Evolutionary conservation across 768 basidiomycete genomes (phyloP), one percentile per base, ranked within the genome.

Genomic region (Mycena galericulata): DNA sequence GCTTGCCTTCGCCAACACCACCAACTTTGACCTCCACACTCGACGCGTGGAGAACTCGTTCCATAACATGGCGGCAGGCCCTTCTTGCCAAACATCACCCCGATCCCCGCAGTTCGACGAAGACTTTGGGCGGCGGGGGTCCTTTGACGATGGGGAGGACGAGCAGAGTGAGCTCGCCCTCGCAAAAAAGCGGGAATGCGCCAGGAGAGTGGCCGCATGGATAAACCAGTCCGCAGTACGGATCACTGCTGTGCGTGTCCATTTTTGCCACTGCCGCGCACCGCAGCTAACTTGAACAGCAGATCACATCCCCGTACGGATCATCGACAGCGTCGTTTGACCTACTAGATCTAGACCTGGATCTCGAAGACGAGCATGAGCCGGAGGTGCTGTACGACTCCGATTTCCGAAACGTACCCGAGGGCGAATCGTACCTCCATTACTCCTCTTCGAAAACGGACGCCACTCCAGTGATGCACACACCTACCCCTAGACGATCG

Each of bases 171-270:
- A 70, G 38, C 24, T 34, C 10, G 49, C 50, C 30, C 60, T 62
- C 40, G 70, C 67, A 15, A 68, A 68, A 59, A 59, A 68, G 70
- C 62, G 63, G 50, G 70, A 71, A 36, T 62, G 65, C 62, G 70
- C 63, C 12, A 24, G 38, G 14, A 56, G 70, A n/a, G 70, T 72
- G 8, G 66, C 70, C 10, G 70, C 67, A 20, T 72, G 70, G 70
- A 68, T 72, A 38, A 70, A 30, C 30, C 70, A 72, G 59, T 68
- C 70, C 54, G 70, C 70, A 50, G 67, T 68, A 22, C 67, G 64
- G 46, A 70, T 56, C 46, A 68, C 67, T 41, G 53, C 65, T 58
- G 67, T 72, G 34, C 65, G 67, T 71, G 34, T 59, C 45, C 50
- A 36, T 50, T 36, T 32, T 38, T 43, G 51, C 55, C 34, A 27